Evolutionary conservation across 345 rosid species (phyloP).

Genomic region (Aurinia saxatilis): DNA sequence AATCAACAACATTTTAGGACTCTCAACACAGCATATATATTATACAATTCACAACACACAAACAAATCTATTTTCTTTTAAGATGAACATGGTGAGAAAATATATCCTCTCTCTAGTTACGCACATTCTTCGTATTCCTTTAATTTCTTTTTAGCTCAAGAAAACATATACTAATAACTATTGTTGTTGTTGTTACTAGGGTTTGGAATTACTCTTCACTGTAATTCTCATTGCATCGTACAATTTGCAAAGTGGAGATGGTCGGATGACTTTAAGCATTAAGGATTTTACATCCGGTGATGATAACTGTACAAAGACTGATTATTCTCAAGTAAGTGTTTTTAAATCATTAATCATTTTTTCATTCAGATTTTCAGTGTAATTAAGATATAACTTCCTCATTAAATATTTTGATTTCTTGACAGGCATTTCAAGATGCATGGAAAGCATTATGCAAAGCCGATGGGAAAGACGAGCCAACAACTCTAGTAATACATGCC

Average conservation of each 20-base stretch:
- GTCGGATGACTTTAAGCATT: not conserved
- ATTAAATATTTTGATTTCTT: not conserved
- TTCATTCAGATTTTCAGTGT: too few species aligned
- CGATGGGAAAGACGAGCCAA: not conserved
- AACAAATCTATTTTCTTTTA: not conserved
- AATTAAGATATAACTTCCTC: too few species aligned
- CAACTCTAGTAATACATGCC: not conserved
- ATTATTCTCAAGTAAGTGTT: conserved; percentile 9
- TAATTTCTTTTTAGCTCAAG: not conserved
- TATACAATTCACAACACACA: not conserved
- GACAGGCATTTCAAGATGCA: not conserved
- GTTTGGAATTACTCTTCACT: not conserved
- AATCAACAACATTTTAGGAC: not conserved
- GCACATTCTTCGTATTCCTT: too few species aligned
- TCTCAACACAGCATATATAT: not conserved
- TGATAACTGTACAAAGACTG: not conserved
- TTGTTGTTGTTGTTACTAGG: not conserved
- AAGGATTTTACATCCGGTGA: not conserved
- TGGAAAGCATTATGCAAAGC: not conserved
- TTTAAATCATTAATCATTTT: not conserved
- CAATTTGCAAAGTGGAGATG: not conserved
- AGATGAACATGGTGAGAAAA: not conserved
- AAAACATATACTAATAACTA: not conserved
- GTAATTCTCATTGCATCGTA: not conserved
- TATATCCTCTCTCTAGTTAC: not conserved